Evolutionary conservation across 352 stramenopile genomes (phyloP).

Genomic region (Phytopythium montanum): DNA sequence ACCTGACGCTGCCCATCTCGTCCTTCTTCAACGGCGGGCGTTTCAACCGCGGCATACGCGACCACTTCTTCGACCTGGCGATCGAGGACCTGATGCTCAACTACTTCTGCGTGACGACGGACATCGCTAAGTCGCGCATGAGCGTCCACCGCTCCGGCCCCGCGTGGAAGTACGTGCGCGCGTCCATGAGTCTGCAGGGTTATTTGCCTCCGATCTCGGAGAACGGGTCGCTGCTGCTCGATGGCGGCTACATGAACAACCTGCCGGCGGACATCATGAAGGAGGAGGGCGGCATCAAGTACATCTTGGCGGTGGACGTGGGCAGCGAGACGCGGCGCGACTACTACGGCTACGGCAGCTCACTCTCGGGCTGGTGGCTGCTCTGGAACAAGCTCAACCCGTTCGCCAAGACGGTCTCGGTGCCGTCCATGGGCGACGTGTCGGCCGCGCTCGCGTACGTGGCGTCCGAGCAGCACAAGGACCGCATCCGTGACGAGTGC

Average conservation of each 20-base stretch:
- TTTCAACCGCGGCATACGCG: slow-evolving; percentile 79
- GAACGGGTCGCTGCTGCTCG: slow-evolving; percentile 81
- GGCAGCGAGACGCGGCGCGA: slow-evolving; percentile 71
- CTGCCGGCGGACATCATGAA: slow-evolving; percentile 91
- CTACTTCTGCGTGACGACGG: slow-evolving; percentile 92
- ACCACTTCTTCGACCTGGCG: slow-evolving; percentile 68
- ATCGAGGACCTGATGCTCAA: slow-evolving; percentile 92
- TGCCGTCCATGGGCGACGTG: slow-evolving; percentile 92
- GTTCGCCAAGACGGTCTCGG: slow-evolving; percentile 81
- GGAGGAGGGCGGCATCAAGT: slow-evolving; percentile 85
- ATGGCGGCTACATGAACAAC: slow-evolving; percentile 94
- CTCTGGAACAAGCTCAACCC: slow-evolving; percentile 91
- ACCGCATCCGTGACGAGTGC: slow-evolving; percentile 77
- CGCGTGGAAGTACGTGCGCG: slow-evolving; percentile 90
- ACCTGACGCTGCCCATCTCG: slow-evolving; percentile 87
- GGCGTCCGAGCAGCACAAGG: slow-evolving; percentile 87
- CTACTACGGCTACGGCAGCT: slow-evolving; percentile 79
- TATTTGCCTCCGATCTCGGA: slow-evolving; percentile 91
- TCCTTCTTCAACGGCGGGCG: slow-evolving; percentile 86
- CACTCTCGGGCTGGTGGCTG: slow-evolving; percentile 88
- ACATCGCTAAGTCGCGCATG: slow-evolving; percentile 89
- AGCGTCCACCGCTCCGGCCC: slow-evolving; percentile 82
- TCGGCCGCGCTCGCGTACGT: slow-evolving; percentile 86
- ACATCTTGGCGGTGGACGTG: slow-evolving; percentile 90
- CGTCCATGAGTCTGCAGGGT: slow-evolving; percentile 90